Evolutionary conservation across 768 basidiomycete genomes (phyloP).

Genomic region (Lactarius sanguifluus): DNA sequence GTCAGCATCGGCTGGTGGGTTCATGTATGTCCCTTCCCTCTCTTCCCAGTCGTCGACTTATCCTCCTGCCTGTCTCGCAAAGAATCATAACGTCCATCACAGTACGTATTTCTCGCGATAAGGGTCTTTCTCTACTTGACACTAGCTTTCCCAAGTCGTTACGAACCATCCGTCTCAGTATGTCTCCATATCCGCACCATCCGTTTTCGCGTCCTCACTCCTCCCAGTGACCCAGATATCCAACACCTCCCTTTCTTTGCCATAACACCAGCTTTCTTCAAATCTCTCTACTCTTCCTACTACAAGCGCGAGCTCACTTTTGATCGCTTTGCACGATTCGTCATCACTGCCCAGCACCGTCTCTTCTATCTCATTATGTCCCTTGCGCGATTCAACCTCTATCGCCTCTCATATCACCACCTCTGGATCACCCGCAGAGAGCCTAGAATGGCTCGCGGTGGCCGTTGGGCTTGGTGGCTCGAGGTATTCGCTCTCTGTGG

Average conservation of each 20-base stretch:
- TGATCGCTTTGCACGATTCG: constrained; percentile 61
- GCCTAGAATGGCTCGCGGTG: constrained; percentile 61
- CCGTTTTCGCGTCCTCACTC: constrained; percentile 21
- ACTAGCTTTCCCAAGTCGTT: constrained; percentile 57
- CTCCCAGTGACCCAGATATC: constrained; percentile 74
- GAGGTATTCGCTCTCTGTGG: constrained; percentile 75
- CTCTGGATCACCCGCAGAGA: constrained; percentile 66
- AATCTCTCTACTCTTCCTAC: constrained; percentile 88
- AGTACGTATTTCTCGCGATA: constrained; percentile 51
- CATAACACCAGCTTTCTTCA: constrained; percentile 84
- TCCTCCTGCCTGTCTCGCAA: constrained; percentile 24
- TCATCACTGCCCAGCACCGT: constrained; percentile 83
- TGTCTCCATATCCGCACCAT: constrained; percentile 32
- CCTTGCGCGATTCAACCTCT: constrained; percentile 94
- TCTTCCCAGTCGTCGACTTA: constrained; percentile 12
- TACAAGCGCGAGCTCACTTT: constrained; percentile 86
- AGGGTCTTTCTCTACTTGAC: constrained; percentile 13
- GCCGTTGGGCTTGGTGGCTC: constrained; percentile 72
- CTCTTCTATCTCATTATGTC: constrained; percentile 90
- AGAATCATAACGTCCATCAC: constrained; percentile 97
- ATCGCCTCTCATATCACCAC: constrained; percentile 79
- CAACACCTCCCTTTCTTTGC: constrained; percentile 93
- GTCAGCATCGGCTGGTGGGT: constrained; percentile 99
- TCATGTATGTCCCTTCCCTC: constrained; percentile 60
- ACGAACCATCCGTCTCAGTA: constrained; percentile 98